phyloP scores from a whole-genome alignment of 352 stramenopile species.

The Saprolegnia diclina region DNA sequence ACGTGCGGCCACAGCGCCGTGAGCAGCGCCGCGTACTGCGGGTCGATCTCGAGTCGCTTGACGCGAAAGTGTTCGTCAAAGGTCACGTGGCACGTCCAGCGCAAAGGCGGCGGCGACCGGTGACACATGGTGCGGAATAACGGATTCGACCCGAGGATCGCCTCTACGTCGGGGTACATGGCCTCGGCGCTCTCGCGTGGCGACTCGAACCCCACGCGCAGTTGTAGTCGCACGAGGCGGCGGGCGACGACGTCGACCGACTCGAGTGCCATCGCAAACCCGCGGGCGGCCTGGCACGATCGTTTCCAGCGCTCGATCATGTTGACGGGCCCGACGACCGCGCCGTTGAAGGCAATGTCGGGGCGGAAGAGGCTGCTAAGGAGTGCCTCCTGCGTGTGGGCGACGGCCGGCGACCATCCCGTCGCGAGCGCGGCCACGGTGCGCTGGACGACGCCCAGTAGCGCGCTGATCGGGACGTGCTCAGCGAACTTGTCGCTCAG shows the following conservation, averaged over 20 bases:
- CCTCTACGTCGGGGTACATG: not conserved
- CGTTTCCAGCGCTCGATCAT: conserved; percentile 9
- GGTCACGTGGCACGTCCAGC: not conserved
- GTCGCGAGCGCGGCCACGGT: not conserved
- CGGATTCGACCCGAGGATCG: not conserved
- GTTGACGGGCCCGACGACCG: conserved; percentile 1
- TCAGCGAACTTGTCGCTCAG: not conserved
- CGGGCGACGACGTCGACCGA: not conserved
- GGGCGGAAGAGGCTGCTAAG: not conserved
- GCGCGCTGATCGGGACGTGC: not conserved
- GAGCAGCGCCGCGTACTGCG: not conserved
- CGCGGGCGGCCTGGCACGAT: not conserved
- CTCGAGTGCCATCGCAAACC: not conserved
- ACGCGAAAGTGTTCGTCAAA: not conserved
- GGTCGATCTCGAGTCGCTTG: conserved; percentile 7
- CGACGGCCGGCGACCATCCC: not conserved
- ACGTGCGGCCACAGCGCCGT: not conserved
- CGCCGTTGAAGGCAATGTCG: conserved; percentile 2
- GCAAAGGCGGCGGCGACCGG: not conserved
- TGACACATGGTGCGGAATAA: conserved; percentile 1
- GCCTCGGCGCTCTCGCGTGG: not conserved
- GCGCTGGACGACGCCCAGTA: not conserved
- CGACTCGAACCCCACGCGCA: not conserved
- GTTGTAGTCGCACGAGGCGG: not conserved
- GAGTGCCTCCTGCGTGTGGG: not conserved